Evolutionary conservation across 306 rosid genomes (phyloP), one percentile per base, ranked within the genome.

Genomic region (Erythrophleum fordii): DNA sequence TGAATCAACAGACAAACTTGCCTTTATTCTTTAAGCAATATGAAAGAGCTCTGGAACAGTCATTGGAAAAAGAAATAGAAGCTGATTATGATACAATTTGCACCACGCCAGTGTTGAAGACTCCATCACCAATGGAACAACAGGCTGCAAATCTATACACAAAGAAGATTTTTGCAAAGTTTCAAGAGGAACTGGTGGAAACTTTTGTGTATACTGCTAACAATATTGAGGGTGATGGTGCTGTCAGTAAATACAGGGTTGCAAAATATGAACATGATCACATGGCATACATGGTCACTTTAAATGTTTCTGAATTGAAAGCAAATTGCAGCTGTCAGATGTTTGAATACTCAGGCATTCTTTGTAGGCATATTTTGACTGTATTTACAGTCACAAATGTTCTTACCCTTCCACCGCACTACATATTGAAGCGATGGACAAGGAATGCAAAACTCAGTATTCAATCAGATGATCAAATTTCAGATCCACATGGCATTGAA

Each of bases 111-210:
- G 82, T 84, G 20, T 77, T 92, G 81, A 92, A 88, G 84, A 92
- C 97, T 26, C 94, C 94, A 62, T 90, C 97, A 74, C 97, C 97
- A 58, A 92, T 92, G 94, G 97, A 92, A 86, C 92, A 87, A 67
- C 94, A 92, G 83, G 93, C 93, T 76, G 94, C 94, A 69, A 87
- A 82, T 79, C 78, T 84, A 48, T 92, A 92, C 78, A 88, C 97
- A 28, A 92, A 76, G 60, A 90, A 86, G 51, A 90, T 88, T 80
- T 92, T 92, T 83, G 81, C 89, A 1, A 90, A 88, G 82, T 90
- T 92, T 87, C 97, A 92, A 84, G 92, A 88, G 66, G 97, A 92
- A 73, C 83, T 92, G 71, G 94, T 92, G 69, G 94, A 90, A 83
- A 92, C 93, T 70, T 92, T 88, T 83, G 94, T 75, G 23, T 88